Percentiles rank a stretch among this genome's conserved stretches.
These are phyloP conservation scores for Planoprotostelium fungivorum DNA, from an alignment of 78 protist species.

Conservation along the genomic window DNA sequence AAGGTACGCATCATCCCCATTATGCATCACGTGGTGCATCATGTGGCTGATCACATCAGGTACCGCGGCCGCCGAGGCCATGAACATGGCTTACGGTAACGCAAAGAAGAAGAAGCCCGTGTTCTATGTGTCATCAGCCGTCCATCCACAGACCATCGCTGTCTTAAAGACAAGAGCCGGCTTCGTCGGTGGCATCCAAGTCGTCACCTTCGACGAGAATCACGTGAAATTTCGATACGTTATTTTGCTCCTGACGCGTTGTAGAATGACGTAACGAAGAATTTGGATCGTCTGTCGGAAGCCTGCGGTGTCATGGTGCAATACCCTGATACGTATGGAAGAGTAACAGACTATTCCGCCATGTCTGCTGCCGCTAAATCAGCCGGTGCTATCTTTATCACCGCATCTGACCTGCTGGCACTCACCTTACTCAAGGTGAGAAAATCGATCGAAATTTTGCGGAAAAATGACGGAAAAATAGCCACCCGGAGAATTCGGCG, in stretches of 20 bases:
- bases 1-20: conserved; percentile 27
- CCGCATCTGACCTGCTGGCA: conserved; percentile 89
- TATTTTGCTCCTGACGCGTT: background rate
- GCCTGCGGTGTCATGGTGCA: conserved; percentile 76
- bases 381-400: conserved; percentile 35
- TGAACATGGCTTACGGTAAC: conserved; percentile 71
- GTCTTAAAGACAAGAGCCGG: conserved; percentile 83
- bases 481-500: conserved; percentile 79
- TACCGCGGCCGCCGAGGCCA: conserved; percentile 95
- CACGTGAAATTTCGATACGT: background rate
- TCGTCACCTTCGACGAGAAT: conserved; percentile 30
- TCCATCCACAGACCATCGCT: conserved; percentile 87
- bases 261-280: too few species aligned
- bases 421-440: conserved; percentile 73
- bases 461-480: background rate
- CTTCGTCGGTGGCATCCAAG: conserved; percentile 66
- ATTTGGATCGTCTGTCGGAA: conserved; percentile 16
- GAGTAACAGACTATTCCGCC: conserved; percentile 36
- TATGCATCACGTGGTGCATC: conserved; percentile 1
- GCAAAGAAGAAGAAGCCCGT: conserved; percentile 21
- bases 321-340: conserved; percentile 87
- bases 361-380: conserved; percentile 49
- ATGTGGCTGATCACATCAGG: too few species aligned
- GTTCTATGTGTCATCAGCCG: conserved; percentile 61
- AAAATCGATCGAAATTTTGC: background rate